phyloP scores from a whole-genome alignment of 345 rosid species.

The Sisymbrium irio region DNA sequence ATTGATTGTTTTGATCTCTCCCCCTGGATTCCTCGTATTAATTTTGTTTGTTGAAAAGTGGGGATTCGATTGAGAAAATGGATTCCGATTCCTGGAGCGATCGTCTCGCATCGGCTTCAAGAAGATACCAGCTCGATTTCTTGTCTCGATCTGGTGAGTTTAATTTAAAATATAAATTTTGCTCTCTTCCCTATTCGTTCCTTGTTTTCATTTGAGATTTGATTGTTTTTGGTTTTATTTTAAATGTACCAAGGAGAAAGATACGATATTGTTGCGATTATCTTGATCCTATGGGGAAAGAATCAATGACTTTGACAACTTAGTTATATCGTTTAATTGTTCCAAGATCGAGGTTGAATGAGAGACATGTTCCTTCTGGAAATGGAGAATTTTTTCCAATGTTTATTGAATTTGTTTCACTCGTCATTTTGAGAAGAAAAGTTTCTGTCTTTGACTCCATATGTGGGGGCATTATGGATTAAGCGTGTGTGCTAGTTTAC shows the following conservation, averaged over 20 bases:
- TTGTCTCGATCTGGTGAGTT: conserved; percentile 89
- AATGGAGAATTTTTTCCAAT: too few species aligned
- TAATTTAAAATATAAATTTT: not conserved
- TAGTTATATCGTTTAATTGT: not conserved
- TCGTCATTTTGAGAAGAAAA: too few species aligned
- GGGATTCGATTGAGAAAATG: conserved; percentile 43
- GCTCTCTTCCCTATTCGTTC: not conserved
- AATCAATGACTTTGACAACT: not conserved
- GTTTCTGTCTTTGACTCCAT: not conserved
- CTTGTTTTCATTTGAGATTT: conserved; percentile 22
- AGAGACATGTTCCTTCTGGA: not conserved
- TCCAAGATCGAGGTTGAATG: conserved; percentile 9
- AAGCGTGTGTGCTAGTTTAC: conserved; percentile 10
- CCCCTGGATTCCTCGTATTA: not conserved
- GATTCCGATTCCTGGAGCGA: conserved; percentile 87
- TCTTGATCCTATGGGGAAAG: not conserved
- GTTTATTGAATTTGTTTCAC: too few species aligned
- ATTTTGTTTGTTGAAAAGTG: conserved; percentile 1
- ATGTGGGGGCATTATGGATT: not conserved
- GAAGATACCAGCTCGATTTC: conserved; percentile 76
- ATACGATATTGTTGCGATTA: not conserved
- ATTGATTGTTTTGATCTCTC: not conserved
- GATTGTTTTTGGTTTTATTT: not conserved
- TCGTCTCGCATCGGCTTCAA: conserved; percentile 80
- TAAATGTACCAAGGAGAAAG: not conserved